A percentile compares a stretch with the other conserved stretches of the same genome.
Conservation (phyloP, 116 monocot species). For the Zostera marina region DNA sequence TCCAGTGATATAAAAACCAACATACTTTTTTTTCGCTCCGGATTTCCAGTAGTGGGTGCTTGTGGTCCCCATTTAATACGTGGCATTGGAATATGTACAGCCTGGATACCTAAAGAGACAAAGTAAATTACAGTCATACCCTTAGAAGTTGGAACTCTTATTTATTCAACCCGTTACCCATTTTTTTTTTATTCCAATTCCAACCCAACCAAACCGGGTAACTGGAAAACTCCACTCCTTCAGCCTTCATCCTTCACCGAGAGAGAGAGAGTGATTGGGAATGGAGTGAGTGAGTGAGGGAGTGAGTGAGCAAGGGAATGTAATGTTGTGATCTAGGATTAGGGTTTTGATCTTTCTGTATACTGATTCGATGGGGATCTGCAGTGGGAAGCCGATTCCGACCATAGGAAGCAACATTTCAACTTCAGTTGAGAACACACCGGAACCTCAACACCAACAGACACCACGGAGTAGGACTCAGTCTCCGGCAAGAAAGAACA, state of each 20-base stretch:
- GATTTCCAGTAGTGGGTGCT: too few species aligned
- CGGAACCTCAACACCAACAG: not conserved
- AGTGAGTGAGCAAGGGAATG: not conserved
- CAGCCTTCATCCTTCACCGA: not conserved
- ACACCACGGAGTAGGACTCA: not conserved
- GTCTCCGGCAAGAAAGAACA: not conserved
- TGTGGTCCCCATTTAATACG: not conserved
- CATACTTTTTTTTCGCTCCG: too few species aligned
- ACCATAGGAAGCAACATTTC: not conserved
- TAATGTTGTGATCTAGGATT: not conserved
- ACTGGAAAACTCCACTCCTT: not conserved
- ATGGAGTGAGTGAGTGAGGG: not conserved
- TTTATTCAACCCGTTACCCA: not conserved
- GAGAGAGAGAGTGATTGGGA: not conserved
- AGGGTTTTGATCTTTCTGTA: not conserved
- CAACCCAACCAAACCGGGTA: not conserved
- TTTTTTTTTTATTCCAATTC: not conserved
- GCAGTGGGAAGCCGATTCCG: slow-evolving; percentile 4
- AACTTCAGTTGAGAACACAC: not conserved
- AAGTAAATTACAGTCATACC: not conserved
- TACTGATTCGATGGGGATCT: slow-evolving; percentile 5
- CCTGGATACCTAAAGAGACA: not conserved
- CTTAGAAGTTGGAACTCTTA: not conserved
- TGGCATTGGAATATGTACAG: not conserved
- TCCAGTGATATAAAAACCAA: too few species aligned